Percentiles rank a stretch among this genome's conserved stretches.
These are phyloP conservation scores for Madurella fahalii DNA, from an alignment of 2,329 filamentous ascomycete species.

Conservation along the genomic window DNA sequence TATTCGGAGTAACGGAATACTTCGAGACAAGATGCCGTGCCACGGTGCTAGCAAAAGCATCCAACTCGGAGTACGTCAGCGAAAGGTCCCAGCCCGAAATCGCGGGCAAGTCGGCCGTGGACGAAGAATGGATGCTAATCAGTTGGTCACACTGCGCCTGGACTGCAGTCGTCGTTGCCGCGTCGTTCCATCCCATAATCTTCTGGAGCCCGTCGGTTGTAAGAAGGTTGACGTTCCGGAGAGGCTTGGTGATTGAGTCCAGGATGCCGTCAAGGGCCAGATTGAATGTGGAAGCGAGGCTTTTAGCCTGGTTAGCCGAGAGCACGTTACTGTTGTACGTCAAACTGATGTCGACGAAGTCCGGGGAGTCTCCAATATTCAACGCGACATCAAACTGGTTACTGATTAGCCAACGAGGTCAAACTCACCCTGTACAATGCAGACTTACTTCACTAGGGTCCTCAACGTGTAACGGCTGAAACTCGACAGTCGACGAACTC, in stretches of 20 bases:
- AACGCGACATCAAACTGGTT: conserved; percentile 6
- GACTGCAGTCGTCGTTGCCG: neutral
- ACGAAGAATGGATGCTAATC: conserved; percentile 1
- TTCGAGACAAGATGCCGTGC: conserved; percentile 23
- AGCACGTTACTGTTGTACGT: conserved; percentile 5
- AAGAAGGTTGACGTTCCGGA: neutral
- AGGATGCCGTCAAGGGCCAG: conserved; percentile 8
- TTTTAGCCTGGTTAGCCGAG: neutral
- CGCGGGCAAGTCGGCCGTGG: conserved; percentile 27
- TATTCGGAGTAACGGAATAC: conserved; percentile 28
- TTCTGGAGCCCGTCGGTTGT: neutral
- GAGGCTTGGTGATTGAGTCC: conserved; percentile 3
- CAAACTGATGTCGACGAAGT: conserved; percentile 11
- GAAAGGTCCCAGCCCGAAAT: conserved; percentile 30
- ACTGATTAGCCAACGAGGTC: neutral
- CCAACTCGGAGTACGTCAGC: conserved; percentile 30
- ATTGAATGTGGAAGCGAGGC: conserved; percentile 4
- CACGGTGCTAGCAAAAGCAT: conserved; percentile 25
- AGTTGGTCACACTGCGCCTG: conserved; percentile 16
- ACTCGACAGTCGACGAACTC: neutral
- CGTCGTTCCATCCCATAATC: conserved; percentile 1
- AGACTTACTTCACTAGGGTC: conserved; percentile 9
- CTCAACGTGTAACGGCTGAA: conserved; percentile 3
- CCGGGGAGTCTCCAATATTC: conserved; percentile 9
- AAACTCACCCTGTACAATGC: too few species aligned